Percentiles rank a stretch among this genome's conserved stretches.
phyloP scores from a whole-genome alignment of 139 green algal genomes.

The Chlamydomonas incerta region DNA sequence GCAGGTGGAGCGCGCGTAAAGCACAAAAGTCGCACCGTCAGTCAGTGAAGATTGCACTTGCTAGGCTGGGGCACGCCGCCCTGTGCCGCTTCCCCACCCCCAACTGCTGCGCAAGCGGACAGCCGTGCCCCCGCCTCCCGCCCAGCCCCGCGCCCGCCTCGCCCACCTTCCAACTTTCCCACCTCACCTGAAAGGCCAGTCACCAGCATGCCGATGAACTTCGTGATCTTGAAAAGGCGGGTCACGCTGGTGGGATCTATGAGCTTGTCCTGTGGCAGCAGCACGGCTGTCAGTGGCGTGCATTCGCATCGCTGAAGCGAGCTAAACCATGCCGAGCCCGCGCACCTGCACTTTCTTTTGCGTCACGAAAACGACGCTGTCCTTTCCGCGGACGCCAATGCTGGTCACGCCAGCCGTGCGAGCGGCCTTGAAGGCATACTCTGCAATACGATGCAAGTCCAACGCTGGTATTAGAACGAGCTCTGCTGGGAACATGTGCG shows the following conservation, averaged over 20 bases:
- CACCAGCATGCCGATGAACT: constrained; percentile 91
- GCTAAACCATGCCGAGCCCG: not conserved
- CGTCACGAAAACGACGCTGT: constrained; percentile 94
- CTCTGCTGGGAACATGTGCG: too few relatives aligned
- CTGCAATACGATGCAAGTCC: constrained; percentile 76
- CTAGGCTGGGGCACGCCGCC: too few relatives aligned
- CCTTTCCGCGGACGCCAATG: constrained; percentile 92
- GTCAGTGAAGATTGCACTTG: too few relatives aligned
- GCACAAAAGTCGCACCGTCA: too few relatives aligned
- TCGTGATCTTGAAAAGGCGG: constrained; percentile 92
- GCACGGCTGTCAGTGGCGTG: too few relatives aligned
- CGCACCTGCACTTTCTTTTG: constrained; percentile 90
- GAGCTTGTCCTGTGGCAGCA: constrained; percentile 89
- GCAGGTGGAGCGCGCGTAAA: not conserved
- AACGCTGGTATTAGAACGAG: too few relatives aligned
- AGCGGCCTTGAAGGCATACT: constrained; percentile 99
- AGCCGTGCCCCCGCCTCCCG: too few relatives aligned
- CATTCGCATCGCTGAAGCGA: not conserved
- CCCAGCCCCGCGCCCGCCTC: too few relatives aligned
- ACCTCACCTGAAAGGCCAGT: constrained; percentile 82
- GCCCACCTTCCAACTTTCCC: not conserved
- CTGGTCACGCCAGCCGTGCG: constrained; percentile 91
- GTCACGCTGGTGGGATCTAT: constrained; percentile 92
- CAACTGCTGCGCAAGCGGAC: too few relatives aligned
- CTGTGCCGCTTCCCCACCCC: too few relatives aligned